phyloP scores from a whole-genome alignment of 108 stramenopile genomes.

The Skeletonema menzelii region DNA sequence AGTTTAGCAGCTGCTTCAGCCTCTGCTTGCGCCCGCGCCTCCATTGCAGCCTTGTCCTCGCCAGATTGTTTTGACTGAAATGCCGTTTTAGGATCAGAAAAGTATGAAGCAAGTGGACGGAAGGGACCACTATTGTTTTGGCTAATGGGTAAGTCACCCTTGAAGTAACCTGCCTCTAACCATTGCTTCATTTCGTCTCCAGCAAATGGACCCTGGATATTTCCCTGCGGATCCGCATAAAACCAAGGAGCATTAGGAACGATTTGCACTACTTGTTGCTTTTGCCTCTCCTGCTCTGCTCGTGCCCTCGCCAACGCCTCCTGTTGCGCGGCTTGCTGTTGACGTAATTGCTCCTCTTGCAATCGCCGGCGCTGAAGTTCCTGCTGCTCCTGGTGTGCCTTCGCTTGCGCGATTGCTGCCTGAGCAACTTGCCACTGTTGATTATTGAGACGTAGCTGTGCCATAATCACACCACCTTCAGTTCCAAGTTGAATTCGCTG shows the following conservation, averaged over 20 bases:
- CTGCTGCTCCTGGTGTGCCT: conserved; percentile 54
- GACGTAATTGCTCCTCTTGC: conserved; percentile 64
- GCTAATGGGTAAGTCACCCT: conserved; percentile 90
- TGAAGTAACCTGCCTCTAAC: conserved; percentile 97
- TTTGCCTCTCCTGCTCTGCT: conserved; percentile 24
- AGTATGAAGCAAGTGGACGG: conserved; percentile 59
- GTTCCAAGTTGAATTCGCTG: conserved; percentile 63
- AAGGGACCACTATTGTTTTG: conserved; percentile 79
- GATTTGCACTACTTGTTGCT: conserved; percentile 22
- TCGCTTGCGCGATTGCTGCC: conserved; percentile 35
- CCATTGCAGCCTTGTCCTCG: conserved; percentile 7
- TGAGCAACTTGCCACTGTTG: conserved; percentile 72
- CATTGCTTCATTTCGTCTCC: conserved; percentile 96
- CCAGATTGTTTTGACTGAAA: conserved; percentile 50
- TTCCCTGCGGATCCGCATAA: conserved; percentile 90
- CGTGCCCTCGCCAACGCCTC: conserved; percentile 16
- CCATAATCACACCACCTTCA: conserved; percentile 74
- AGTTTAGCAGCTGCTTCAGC: conserved; percentile 26
- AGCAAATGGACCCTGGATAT: conserved; percentile 95
- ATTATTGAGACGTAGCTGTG: conserved; percentile 72
- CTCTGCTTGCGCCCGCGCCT: conserved; percentile 20
- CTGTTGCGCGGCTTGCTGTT: conserved; percentile 42
- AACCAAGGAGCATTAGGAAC: conserved; percentile 80
- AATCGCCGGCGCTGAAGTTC: conserved; percentile 48
- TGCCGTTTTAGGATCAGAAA: conserved; percentile 72